Base-by-base conservation (phyloP, 305 asterid genomes). In the Rubia balearica region DNA sequence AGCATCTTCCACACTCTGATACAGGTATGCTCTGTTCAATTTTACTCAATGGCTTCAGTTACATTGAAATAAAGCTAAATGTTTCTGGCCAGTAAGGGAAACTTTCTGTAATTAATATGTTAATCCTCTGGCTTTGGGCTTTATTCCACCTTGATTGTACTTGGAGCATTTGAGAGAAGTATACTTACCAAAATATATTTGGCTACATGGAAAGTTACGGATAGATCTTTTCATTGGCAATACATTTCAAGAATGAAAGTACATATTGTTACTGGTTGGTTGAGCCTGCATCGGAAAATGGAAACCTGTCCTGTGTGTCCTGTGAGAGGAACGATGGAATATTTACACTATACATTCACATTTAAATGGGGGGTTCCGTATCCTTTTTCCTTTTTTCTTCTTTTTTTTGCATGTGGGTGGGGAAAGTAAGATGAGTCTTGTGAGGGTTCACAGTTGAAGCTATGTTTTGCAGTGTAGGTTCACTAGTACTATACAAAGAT, bases 1-100 rank as follows among this genome's bases (percentile, higher is more conserved):
- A 71, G 19, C 8, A 48, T 60, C 65, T 76, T 49, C 30, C 9
- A 71, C 53, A 59, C 8, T 46, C 22, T 41, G 64, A 59, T 46
- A 71, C 51, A 49, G 68, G 76, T 67, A 71, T 55, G 72, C 45
- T 21, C 68, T 49, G 12, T 16, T 17, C 21, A 22, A 19, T 60
- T 45, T 33, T 43, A 22, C 24, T 49, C 19, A 40, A n/a, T 16
- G 38, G 13, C 16, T 63, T 33, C 27, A 46, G 16, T 41, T 19
- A 7, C 27, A 36, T 59, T 53, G 53, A 51, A 40, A 11, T 63
- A n/a, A 45, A 61, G 75, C 67, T 40, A 62, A 43, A 63, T 65
- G 55, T 33, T 41, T 19, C 27, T 46, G 48, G 9, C 33, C 56
- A 49, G 49, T 13, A 7, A 21, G 56, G 60, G 33, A 9, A 24